Evolutionary conservation across 2,329 filamentous ascomycete species (phyloP).

Genomic region (Eurotiales sp.): DNA sequence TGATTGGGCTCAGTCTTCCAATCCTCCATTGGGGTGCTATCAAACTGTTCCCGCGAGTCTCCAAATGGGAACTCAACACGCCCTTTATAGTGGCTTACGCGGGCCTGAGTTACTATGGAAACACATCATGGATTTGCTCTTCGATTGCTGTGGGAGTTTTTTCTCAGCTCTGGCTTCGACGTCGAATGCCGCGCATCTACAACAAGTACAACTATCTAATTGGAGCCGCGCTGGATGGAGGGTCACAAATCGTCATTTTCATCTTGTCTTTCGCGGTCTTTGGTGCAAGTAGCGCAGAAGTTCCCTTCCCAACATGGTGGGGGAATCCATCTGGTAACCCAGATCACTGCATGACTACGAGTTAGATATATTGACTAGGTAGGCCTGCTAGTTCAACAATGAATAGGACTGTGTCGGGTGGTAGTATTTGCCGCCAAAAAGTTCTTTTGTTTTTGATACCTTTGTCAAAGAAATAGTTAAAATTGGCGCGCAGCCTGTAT

Average conservation of each 20-base stretch:
- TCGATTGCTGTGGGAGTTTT: constrained; percentile 21
- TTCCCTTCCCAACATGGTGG: constrained; percentile 37
- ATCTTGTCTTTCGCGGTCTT: constrained; percentile 44
- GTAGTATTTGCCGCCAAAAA: too few species aligned
- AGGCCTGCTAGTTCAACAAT: too few species aligned
- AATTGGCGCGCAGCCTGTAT: too few species aligned
- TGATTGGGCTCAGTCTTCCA: constrained; percentile 47
- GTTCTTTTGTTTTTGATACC: too few species aligned
- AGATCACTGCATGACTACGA: background rate
- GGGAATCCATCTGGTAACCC: constrained; percentile 25
- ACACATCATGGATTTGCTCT: constrained; percentile 21
- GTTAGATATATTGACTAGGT: too few species aligned
- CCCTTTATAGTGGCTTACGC: constrained; percentile 18
- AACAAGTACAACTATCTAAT: constrained; percentile 43
- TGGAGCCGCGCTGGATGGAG: constrained; percentile 39
- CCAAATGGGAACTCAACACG: constrained; percentile 19
- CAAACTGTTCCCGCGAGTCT: constrained; percentile 17
- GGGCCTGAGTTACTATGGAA: constrained; percentile 18
- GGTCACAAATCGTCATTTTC: constrained; percentile 39
- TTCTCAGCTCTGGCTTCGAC: constrained; percentile 35
- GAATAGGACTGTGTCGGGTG: too few species aligned
- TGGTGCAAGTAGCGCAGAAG: constrained; percentile 39
- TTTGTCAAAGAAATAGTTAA: too few species aligned
- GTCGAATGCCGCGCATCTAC: constrained; percentile 34
- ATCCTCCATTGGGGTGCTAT: constrained; percentile 37